Base-by-base conservation (phyloP, 345 rosid genomes). In the Citrus inodora region DNA sequence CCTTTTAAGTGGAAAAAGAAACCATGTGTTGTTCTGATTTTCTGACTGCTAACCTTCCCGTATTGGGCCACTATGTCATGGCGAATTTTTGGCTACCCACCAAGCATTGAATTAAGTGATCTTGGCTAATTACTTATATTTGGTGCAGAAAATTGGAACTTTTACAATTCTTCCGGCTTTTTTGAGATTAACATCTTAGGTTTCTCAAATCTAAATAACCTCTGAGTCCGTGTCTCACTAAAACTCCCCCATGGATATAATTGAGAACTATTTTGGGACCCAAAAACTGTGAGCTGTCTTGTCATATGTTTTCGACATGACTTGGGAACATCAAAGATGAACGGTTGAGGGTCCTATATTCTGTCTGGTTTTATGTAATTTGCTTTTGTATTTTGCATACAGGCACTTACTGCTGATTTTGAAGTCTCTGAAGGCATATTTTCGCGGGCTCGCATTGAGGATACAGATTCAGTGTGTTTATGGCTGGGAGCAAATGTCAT, bases 401-500 rank as follows among this genome's bases (percentile, higher is more conserved):
- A 92, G 96, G 83, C 90, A 24, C 95, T 94, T 71, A 56, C 93
- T 75, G 87, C 98, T 67, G 98, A 97, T 87, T 92, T 94, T 88
- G 99, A 89, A 86, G 98, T 93, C 55, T 91, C 93, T 70, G 98
- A 97, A 89, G 98, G 98, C 87, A 93, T 94, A 86, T 92, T 90
- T 83, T 95, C 98, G 21, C 89, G 86, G 75, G 93, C 98, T 83
- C 32, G 80, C 76, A 87, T 94, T 78, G 90, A 90, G 79, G 91
- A 93, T 74, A 71, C 82, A 2, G 97, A 92, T 79, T 92, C 93
- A 1, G 98, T 97, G 37, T 92, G 98, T 82, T 84, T 97, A 81
- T 97, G 98, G 98, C 85, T 94, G 27, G 98, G 93, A 78, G 98
- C 98, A 77, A 97, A 94, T 83, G 97, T 97, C 82, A 94, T 94